phyloP scores from a whole-genome alignment of 2,329 filamentous ascomycete genomes.

The Alternaria dauci region DNA sequence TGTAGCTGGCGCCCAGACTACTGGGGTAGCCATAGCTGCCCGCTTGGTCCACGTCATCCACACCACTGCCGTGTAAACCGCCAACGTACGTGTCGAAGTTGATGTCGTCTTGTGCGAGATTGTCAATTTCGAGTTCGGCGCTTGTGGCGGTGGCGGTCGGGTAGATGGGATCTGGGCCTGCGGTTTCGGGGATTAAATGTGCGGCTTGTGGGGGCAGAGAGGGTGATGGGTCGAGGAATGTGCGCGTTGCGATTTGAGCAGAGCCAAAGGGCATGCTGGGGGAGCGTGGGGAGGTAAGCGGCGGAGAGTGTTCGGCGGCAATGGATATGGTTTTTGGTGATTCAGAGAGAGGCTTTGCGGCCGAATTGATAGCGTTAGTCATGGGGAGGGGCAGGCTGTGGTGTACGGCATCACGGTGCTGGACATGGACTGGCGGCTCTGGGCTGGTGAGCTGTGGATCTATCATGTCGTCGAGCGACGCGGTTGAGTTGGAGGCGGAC shows the following conservation, averaged over 20 bases:
- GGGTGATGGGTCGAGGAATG: constrained; percentile 40
- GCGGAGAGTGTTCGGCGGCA: constrained; percentile 21
- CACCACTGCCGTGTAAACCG: constrained; percentile 43
- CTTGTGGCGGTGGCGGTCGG: constrained; percentile 11
- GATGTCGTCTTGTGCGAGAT: constrained; percentile 25
- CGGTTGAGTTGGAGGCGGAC: constrained; percentile 41
- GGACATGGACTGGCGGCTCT: constrained; percentile 23
- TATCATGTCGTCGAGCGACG: constrained; percentile 44
- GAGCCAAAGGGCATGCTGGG: constrained; percentile 27
- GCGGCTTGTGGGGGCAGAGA: constrained; percentile 11
- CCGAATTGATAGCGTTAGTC: constrained; percentile 31
- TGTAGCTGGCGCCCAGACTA: constrained; percentile 47
- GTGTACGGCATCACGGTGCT: constrained; percentile 40
- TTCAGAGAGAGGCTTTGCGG: constrained; percentile 29
- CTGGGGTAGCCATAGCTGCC: constrained; percentile 48
- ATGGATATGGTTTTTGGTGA: constrained; percentile 23
- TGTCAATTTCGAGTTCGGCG: constrained; percentile 20
- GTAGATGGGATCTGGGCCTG: constrained; percentile 34
- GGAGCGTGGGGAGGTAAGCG: constrained; percentile 25
- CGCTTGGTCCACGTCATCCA: constrained; percentile 47
- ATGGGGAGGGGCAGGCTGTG: constrained; percentile 42
- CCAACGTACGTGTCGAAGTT: constrained; percentile 49
- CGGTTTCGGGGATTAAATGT: constrained; percentile 26
- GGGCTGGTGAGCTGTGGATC: constrained; percentile 40
- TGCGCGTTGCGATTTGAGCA: constrained; percentile 29